Percentiles rank a stretch among this genome's conserved stretches.
Conservation (phyloP, 805 yeast species). For the Grigorovia humatica region DNA sequence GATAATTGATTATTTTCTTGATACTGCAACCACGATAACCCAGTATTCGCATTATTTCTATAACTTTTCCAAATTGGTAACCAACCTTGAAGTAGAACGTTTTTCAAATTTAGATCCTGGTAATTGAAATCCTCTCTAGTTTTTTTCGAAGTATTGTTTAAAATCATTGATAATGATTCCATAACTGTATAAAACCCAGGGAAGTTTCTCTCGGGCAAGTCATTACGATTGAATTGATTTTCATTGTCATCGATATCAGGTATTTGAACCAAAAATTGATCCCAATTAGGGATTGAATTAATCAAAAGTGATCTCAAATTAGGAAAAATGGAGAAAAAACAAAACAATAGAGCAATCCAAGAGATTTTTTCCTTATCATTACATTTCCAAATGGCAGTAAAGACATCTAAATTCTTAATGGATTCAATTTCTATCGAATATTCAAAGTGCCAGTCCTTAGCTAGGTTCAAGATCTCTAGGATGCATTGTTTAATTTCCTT, state of each 20-base stretch:
- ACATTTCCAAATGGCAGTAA: background rate
- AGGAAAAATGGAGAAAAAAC: background rate
- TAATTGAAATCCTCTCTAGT: no score
- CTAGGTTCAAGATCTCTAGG: background rate
- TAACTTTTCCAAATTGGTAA: constrained; percentile 14
- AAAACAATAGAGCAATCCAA: background rate
- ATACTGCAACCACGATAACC: background rate
- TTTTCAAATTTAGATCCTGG: background rate
- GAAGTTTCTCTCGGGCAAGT: no score
- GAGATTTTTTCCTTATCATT: background rate
- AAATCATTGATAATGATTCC: background rate
- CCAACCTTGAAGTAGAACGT: constrained; percentile 13
- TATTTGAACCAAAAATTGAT: background rate
- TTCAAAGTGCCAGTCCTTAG: background rate
- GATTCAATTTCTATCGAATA: background rate
- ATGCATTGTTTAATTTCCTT: background rate
- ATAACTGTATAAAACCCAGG: constrained; percentile 16
- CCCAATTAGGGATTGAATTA: background rate
- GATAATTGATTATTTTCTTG: background rate
- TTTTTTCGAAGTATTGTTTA: background rate
- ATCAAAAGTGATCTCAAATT: background rate
- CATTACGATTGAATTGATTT: background rate
- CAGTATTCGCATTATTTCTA: background rate
- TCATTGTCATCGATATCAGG: background rate
- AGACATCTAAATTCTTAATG: background rate